A percentile compares a stretch with the other conserved stretches of the same genome.
Evolutionary conservation across 1,139 yeast genomes (phyloP).

Genomic region (Yamadazyma songkhlaensis): DNA sequence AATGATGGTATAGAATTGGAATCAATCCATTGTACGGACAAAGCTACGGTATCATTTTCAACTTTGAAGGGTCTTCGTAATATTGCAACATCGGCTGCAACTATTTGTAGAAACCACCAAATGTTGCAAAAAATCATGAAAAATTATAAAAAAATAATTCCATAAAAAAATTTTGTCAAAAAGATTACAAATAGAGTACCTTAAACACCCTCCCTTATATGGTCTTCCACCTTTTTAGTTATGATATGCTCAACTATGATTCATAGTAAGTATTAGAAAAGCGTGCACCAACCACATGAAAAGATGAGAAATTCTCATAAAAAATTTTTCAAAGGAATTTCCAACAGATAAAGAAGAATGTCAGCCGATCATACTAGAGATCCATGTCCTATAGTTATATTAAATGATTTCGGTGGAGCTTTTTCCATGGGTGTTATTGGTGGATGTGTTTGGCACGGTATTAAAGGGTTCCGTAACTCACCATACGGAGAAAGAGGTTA

Average conservation of each 20-base stretch:
- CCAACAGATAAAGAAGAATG: slow-evolving; percentile 37
- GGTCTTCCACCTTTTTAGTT: no score
- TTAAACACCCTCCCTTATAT: no score
- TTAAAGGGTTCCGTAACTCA: slow-evolving; percentile 96
- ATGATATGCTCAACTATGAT: no score
- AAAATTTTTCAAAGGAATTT: slow-evolving; percentile 2
- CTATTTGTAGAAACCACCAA: no score
- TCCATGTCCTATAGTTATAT: slow-evolving; percentile 96
- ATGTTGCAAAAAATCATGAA: no score
- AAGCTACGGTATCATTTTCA: no score
- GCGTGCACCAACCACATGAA: not conserved
- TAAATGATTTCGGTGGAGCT: slow-evolving; percentile 98
- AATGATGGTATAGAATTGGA: slow-evolving; percentile 9
- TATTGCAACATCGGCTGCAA: no score
- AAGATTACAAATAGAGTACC: no score
- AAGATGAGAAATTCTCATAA: slow-evolving; percentile 2
- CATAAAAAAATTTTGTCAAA: no score
- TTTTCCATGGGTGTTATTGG: slow-evolving; percentile 98
- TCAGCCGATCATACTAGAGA: slow-evolving; percentile 98
- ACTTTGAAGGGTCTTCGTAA: no score
- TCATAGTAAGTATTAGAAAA: not conserved
- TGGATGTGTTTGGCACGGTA: slow-evolving; percentile 98
- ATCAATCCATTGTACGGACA: slow-evolving; percentile 4
- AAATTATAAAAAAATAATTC: no score
- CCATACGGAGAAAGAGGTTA: slow-evolving; percentile 93